Conservation (phyloP, 2,329 filamentous ascomycete genomes). For the Clarireedia hainanense region DNA sequence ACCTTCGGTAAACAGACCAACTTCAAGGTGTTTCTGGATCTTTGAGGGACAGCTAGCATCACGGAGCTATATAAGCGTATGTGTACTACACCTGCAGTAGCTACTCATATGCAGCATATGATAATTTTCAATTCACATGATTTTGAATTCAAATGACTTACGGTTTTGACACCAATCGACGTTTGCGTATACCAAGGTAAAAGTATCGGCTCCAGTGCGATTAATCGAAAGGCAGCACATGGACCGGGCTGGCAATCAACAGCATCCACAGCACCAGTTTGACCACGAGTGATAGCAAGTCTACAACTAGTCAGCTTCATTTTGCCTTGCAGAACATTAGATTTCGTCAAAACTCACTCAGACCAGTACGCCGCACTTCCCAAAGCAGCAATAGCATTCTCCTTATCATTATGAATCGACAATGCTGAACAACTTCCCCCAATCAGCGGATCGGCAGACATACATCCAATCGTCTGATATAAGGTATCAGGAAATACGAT, state of each 20-base stretch:
- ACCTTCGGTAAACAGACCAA: no score
- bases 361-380: conserved; percentile 31
- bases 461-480: conserved; percentile 25
- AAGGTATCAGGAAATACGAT: conserved; percentile 14
- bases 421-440: conserved; percentile 30
- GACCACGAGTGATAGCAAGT: conserved; percentile 29
- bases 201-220: conserved; percentile 27
- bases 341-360: conserved; percentile 13
- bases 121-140: no score
- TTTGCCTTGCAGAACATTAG: no score
- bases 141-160: no score
- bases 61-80: no score
- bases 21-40: no score
- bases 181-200: conserved; percentile 33
- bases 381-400: conserved; percentile 26
- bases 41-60: no score
- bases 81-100: no score
- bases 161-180: conserved; percentile 29
- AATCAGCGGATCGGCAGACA: conserved; percentile 28
- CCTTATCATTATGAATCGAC: conserved; percentile 30
- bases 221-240: conserved; percentile 30
- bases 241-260: conserved; percentile 33
- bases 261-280: conserved; percentile 25
- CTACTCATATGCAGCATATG: no score
- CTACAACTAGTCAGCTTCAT: neutral